Conservation (phyloP, 331 rosid genomes). For the Malus hybrid region DNA sequence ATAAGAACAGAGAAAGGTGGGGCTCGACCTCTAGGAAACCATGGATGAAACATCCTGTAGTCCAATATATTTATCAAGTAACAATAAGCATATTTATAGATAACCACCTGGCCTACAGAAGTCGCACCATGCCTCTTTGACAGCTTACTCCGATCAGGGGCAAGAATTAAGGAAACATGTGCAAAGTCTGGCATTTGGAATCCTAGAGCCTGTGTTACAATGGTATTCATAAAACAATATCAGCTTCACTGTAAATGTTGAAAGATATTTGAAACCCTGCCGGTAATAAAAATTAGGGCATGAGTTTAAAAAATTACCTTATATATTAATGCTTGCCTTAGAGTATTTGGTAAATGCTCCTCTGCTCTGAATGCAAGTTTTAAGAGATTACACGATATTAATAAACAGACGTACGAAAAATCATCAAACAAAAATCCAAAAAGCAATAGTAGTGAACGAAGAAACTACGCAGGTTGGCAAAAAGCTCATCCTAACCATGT, state of each 20-base stretch:
- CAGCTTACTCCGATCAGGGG: slow-evolving; percentile 93
- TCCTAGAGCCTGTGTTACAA: slow-evolving; percentile 69
- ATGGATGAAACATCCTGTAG: not conserved
- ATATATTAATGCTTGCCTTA: slow-evolving; percentile 89
- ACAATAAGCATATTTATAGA: slow-evolving; percentile 3
- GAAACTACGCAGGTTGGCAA: not conserved
- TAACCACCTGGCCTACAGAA: slow-evolving; percentile 89
- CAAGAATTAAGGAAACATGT: slow-evolving; percentile 92
- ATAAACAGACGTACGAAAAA: not conserved
- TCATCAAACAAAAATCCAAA: not conserved
- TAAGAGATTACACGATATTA: not conserved
- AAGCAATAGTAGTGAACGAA: not conserved
- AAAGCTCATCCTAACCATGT: slow-evolving; percentile 2
- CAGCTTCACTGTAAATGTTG: slow-evolving; percentile 5
- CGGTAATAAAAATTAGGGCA: not conserved
- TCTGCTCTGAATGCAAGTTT: slow-evolving; percentile 70
- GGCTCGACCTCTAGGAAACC: not conserved
- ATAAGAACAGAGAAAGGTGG: not conserved
- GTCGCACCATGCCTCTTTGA: slow-evolving; percentile 99
- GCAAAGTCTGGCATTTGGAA: slow-evolving; percentile 90
- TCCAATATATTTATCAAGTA: slow-evolving; percentile 3
- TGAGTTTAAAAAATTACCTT: slow-evolving; percentile 40
- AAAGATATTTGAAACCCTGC: not conserved
- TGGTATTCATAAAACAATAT: slow-evolving; percentile 6
- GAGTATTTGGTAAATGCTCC: slow-evolving; percentile 92